phyloP scores from a whole-genome alignment of 768 basidiomycete species.

The Royoungia palumana region DNA sequence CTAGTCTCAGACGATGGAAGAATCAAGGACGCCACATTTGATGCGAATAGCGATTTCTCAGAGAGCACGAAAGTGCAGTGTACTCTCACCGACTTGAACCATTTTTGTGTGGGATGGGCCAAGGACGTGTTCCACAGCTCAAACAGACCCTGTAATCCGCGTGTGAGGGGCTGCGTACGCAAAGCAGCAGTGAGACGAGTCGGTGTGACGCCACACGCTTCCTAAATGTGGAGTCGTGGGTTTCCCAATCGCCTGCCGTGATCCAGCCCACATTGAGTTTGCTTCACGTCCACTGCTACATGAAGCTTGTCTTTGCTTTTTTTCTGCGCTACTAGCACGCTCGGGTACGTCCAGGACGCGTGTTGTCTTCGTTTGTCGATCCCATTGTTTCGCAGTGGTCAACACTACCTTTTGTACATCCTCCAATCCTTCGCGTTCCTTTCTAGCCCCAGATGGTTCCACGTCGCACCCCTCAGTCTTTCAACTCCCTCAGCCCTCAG shows the following conservation, averaged over 20 bases:
- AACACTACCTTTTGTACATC: slow-evolving; percentile 2
- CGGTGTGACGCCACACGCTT: slow-evolving; percentile 19
- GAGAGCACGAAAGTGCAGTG: no score
- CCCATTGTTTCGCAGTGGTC: not conserved
- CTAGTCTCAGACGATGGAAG: no score
- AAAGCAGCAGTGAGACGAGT: no score
- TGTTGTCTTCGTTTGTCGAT: not conserved
- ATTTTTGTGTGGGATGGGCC: no score
- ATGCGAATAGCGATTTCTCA: not conserved
- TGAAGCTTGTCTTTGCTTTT: slow-evolving; percentile 4
- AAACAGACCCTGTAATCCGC: no score
- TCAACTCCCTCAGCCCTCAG: slow-evolving; percentile 40
- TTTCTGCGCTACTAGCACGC: not conserved
- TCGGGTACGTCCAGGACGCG: slow-evolving; percentile 15
- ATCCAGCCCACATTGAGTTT: not conserved
- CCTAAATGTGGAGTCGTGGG: slow-evolving; percentile 16
- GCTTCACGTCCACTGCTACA: slow-evolving; percentile 21
- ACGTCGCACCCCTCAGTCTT: slow-evolving; percentile 42
- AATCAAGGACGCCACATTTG: not conserved
- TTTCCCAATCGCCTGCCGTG: not conserved
- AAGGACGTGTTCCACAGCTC: no score
- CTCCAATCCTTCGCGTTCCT: slow-evolving; percentile 10
- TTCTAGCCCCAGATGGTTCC: slow-evolving; percentile 43
- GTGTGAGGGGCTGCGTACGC: no score
- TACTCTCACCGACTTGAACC: no score